Evolutionary conservation across 164 flowering plant genomes (phyloP).

Genomic region (Stephania japonica): DNA sequence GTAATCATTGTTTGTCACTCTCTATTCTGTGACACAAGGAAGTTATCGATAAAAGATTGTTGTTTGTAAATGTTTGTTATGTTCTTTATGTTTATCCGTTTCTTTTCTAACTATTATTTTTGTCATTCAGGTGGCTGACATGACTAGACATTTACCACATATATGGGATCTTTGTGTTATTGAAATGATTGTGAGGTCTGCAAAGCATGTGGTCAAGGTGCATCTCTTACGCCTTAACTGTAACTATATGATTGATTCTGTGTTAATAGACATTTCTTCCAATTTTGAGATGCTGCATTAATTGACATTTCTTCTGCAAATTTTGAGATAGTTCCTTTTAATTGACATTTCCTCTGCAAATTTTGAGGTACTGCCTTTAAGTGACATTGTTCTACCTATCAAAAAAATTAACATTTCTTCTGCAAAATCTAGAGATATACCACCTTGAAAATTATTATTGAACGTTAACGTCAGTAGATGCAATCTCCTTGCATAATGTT

Average conservation of each 20-base stretch:
- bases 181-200: slow-evolving; percentile 85
- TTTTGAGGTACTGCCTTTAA: neutral
- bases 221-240: neutral
- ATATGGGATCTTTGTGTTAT: slow-evolving; percentile 83
- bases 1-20: neutral
- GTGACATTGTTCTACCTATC: neutral
- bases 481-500: neutral
- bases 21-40: neutral
- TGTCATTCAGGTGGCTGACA: slow-evolving; percentile 65
- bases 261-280: neutral
- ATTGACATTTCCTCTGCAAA: neutral
- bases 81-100: neutral
- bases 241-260: neutral
- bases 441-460: neutral
- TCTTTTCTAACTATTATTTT: neutral
- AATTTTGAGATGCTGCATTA: neutral
- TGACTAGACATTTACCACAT: slow-evolving; percentile 81
- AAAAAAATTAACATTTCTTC: neutral
- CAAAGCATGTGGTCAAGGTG: slow-evolving; percentile 92
- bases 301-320: neutral
- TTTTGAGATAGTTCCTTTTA: neutral
- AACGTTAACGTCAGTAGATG: neutral
- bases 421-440: slow-evolving; percentile 1
- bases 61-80: neutral
- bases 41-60: neutral